phyloP scores from a whole-genome alignment of 768 basidiomycete species.

The Boletus eberwhitei region DNA sequence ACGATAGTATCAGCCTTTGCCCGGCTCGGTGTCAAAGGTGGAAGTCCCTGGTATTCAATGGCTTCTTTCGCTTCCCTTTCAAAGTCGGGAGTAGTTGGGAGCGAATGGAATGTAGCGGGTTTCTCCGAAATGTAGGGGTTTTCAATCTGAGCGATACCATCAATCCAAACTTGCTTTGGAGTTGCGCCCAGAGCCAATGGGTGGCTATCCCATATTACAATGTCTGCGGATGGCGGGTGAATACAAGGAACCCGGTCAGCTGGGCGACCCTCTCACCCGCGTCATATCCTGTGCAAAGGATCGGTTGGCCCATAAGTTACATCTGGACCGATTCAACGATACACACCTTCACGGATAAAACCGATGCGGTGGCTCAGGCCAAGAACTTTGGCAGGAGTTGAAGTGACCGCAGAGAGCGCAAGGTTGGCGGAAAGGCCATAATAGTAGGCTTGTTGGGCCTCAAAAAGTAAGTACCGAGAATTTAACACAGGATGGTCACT shows the following conservation, averaged over 20 bases:
- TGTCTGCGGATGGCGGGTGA: slow-evolving; percentile 38
- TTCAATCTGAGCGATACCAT: slow-evolving; percentile 71
- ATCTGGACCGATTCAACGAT: not conserved
- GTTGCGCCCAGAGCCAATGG: slow-evolving; percentile 76
- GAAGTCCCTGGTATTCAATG: slow-evolving; percentile 65
- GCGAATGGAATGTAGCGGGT: slow-evolving; percentile 46
- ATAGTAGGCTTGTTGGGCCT: slow-evolving; percentile 65
- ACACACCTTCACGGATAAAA: slow-evolving; percentile 47
- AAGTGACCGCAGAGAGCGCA: slow-evolving; percentile 68
- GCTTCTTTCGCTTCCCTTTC: slow-evolving; percentile 58
- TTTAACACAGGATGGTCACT: slow-evolving; percentile 55
- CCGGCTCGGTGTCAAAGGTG: slow-evolving; percentile 52
- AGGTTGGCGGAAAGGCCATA: slow-evolving; percentile 65
- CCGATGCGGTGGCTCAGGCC: slow-evolving; percentile 79
- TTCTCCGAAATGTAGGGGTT: slow-evolving; percentile 50
- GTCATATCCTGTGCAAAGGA: slow-evolving; percentile 51
- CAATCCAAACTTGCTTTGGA: slow-evolving; percentile 79
- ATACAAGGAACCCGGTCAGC: not conserved
- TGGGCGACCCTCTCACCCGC: slow-evolving; percentile 43
- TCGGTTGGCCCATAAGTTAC: not conserved
- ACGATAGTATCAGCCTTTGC: slow-evolving; percentile 41
- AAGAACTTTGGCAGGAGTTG: slow-evolving; percentile 64
- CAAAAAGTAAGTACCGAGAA: slow-evolving; percentile 53
- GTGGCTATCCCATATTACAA: slow-evolving; percentile 76
- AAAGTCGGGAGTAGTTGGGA: slow-evolving; percentile 59